phyloP scores from a whole-genome alignment of 768 basidiomycete genomes.

The Daedalea quercina region DNA sequence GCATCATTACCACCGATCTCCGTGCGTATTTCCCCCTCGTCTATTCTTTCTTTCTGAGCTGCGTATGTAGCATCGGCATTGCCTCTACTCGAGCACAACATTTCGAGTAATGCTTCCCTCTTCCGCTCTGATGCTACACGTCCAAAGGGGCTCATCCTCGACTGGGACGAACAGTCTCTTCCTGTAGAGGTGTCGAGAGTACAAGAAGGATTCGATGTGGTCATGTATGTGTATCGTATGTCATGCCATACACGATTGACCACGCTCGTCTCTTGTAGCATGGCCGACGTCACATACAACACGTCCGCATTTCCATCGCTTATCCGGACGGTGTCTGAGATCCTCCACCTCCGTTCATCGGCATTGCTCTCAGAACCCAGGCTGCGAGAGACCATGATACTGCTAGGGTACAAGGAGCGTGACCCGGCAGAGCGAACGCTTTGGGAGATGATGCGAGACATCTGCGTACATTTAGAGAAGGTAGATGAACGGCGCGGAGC shows the following conservation, averaged over 20 bases:
- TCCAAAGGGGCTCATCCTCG: slow-evolving; percentile 39
- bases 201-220: slow-evolving; percentile 44
- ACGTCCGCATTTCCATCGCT: slow-evolving; percentile 78
- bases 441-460: slow-evolving; percentile 53
- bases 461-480: slow-evolving; percentile 49
- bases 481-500: slow-evolving; percentile 52
- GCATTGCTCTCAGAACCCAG: not conserved
- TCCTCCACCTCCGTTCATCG: not conserved
- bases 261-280: slow-evolving; percentile 35
- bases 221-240: slow-evolving; percentile 49
- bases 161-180: slow-evolving; percentile 68
- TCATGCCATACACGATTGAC: not conserved
- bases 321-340: slow-evolving; percentile 51
- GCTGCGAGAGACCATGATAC: slow-evolving; percentile 35
- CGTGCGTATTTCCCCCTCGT: slow-evolving; percentile 36
- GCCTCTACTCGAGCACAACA: slow-evolving; percentile 69
- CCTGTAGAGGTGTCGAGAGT: slow-evolving; percentile 36
- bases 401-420: slow-evolving; percentile 86
- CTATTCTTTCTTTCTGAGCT: not conserved
- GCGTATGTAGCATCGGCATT: slow-evolving; percentile 63
- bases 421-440: slow-evolving; percentile 68
- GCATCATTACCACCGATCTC: slow-evolving; percentile 62
- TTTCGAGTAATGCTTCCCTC: slow-evolving; percentile 36
- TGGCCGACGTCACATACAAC: slow-evolving; percentile 94
- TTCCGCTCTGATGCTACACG: slow-evolving; percentile 21